Evolutionary conservation across 139 green algal species (phyloP), one percentile per base, ranked within the genome.

Genomic region (Chlamydomonas sp.): DNA sequence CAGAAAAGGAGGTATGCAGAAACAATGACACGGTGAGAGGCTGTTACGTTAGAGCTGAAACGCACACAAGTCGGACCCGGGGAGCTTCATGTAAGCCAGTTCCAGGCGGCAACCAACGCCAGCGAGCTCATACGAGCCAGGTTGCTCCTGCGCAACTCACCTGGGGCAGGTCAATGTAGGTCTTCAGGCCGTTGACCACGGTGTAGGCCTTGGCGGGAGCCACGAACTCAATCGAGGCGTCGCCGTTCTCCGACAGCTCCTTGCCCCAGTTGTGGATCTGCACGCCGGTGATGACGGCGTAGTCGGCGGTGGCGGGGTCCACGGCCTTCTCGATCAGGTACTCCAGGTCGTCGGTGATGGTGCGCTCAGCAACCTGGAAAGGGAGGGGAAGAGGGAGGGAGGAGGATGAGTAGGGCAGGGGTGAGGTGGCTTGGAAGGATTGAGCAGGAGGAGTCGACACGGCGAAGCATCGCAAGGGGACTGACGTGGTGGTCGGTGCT

Each of bases 301-400:
- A 98, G 91, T 98, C 96, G 10, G 95, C 94, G 80, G 94, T 95
- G 49, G 64, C 63, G 78, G 93, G 86, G 92, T 98, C 93, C 20
- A 98, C 96, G 6, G 95, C 93, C 87, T 96, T 90, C 63, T 85
- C 84, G 80, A 98, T 97, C 77, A 98, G 93, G 88, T 91, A 93
- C 93, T 98, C 95, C 63, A 98, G 88, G 91, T 98, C 96, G 82
- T 95, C 89, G 9, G 87, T 94, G 91, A 97, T 98, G 80, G 93
- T 94, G 79, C 93, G 89, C 89, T 96, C 94, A 17, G 94, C 92
- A 63, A 89, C 77, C 78, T 90, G 78, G 14, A 66, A 15, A 57
- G 62, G 18, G 71, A 77, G 8, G 5, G n/a, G 73, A 31, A 7
- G 69, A 20, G 69, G 69, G 12, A 31, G 15, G 69, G 69, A 76